Conservation (phyloP, 2,329 filamentous ascomycete species). For the Neoascochyta sp. region DNA sequence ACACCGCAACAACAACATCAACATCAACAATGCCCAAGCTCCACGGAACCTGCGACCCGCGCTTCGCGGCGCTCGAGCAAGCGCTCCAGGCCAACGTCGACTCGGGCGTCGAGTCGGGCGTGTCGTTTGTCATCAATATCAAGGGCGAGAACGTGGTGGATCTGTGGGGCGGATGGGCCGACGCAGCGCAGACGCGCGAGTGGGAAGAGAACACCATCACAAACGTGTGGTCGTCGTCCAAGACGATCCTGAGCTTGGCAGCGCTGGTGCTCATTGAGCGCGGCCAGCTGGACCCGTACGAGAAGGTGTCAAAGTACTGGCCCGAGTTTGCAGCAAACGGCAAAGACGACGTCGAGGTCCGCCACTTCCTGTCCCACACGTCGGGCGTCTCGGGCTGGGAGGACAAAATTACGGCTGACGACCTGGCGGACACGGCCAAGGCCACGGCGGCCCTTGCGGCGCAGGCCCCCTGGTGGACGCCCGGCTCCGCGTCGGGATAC, state of each 20-base stretch:
- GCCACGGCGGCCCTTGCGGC: constrained; percentile 8
- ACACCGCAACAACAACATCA: too few species aligned
- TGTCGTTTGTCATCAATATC: constrained; percentile 16
- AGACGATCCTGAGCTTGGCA: constrained; percentile 12
- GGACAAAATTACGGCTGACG: constrained; percentile 2
- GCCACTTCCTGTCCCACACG: constrained; percentile 14
- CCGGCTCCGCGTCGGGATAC: constrained; percentile 14
- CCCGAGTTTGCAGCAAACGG: constrained; percentile 17
- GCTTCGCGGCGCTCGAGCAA: constrained; percentile 11
- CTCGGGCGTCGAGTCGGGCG: constrained; percentile 12
- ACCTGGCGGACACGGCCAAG: constrained; percentile 7
- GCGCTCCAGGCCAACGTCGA: constrained; percentile 11
- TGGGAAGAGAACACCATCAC: constrained; percentile 18
- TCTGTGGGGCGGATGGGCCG: constrained; percentile 17
- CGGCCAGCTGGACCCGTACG: constrained; percentile 10
- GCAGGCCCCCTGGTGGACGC: constrained; percentile 16
- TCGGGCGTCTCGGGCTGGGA: constrained; percentile 14
- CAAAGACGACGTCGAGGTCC: constrained; percentile 12
- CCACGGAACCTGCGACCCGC: constrained; percentile 11
- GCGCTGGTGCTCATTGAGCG: constrained; percentile 13
- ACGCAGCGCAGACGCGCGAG: constrained; percentile 4
- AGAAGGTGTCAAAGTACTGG: constrained; percentile 19
- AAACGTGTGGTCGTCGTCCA: constrained; percentile 16
- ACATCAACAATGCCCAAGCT: constrained; percentile 12
- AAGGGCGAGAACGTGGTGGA: constrained; percentile 16